These are phyloP conservation scores for Saccharomycopsis fodiens DNA, from an alignment of 805 yeast genomes.

Conservation along the genomic window DNA sequence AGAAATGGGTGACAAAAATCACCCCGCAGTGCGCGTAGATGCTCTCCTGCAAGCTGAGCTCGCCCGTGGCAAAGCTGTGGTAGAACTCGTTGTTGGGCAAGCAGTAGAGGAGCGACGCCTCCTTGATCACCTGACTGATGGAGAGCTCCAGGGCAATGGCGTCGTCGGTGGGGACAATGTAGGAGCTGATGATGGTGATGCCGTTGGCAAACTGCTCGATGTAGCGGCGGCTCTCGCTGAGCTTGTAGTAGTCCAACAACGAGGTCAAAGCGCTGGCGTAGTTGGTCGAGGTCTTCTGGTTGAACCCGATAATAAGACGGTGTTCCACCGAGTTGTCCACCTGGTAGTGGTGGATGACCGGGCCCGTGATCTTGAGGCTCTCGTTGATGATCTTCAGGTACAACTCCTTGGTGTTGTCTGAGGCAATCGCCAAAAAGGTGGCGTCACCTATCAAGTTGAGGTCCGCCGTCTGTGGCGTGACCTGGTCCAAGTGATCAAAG, in stretches of 20 bases:
- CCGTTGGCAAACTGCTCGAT: conserved; percentile 93
- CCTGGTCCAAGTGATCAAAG: conserved; percentile 28
- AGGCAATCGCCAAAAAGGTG: conserved; percentile 69
- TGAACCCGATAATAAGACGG: conserved; percentile 82
- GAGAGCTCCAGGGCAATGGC: conserved; percentile 50
- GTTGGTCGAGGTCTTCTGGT: conserved; percentile 75
- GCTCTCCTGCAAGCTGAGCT: conserved; percentile 87
- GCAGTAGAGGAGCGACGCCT: conserved; percentile 86
- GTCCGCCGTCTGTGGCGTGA: conserved; percentile 36
- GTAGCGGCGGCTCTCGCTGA: conserved; percentile 79
- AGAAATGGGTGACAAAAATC: conserved; percentile 87
- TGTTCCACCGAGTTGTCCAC: conserved; percentile 75
- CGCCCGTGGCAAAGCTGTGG: conserved; percentile 60
- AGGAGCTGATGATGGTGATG: conserved; percentile 77
- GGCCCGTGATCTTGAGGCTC: conserved; percentile 75
- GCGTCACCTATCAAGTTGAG: conserved; percentile 68
- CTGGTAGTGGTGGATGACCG: conserved; percentile 82
- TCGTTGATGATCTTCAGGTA: conserved; percentile 66
- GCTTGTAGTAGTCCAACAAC: conserved; percentile 80
- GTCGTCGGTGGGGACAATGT: conserved; percentile 56
- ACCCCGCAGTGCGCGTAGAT: conserved; percentile 92
- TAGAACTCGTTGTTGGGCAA: conserved; percentile 83
- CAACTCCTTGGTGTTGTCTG: conserved; percentile 68
- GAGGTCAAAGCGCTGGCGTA: conserved; percentile 83
- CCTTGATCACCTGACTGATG: conserved; percentile 84